These are phyloP conservation scores for Aspergillus neoniger DNA, from an alignment of 2,329 filamentous ascomycete genomes.

Conservation along the genomic window DNA sequence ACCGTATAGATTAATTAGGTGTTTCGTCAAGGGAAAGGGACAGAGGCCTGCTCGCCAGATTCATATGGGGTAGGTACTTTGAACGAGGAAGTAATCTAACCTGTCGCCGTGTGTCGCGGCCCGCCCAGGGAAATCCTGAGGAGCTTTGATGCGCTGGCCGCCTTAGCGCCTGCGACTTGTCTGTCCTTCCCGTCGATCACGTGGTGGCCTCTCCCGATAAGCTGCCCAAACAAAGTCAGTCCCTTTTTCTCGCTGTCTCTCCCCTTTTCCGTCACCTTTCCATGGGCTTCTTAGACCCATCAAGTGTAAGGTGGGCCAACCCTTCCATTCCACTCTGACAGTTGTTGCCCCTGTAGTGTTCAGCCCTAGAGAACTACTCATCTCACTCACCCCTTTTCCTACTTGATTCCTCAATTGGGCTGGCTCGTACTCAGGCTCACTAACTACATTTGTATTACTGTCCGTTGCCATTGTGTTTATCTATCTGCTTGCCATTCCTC, in stretches of 20 bases:
- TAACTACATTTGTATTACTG: no score
- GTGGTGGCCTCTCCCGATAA: slow-evolving; percentile 20
- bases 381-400: no score
- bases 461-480: no score
- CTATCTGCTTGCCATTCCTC: background rate
- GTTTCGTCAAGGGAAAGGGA: slow-evolving; percentile 5
- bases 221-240: slow-evolving; percentile 2
- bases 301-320: no score
- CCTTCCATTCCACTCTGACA: background rate
- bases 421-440: no score
- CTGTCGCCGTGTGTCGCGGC: slow-evolving; percentile 12
- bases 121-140: slow-evolving; percentile 21
- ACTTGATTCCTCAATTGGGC: no score
- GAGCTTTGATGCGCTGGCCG: slow-evolving; percentile 21
- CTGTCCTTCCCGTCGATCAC: slow-evolving; percentile 17
- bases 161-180: slow-evolving; percentile 16
- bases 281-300: background rate
- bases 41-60: slow-evolving; percentile 2
- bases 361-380: no score
- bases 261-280: slow-evolving; percentile 37
- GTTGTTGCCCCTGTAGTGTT: no score
- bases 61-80: background rate
- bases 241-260: background rate
- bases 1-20: slow-evolving; percentile 9
- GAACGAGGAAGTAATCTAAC: background rate